Base-by-base conservation (phyloP, 2,329 filamentous ascomycete genomes). In the Pyricularia sp. region DNA sequence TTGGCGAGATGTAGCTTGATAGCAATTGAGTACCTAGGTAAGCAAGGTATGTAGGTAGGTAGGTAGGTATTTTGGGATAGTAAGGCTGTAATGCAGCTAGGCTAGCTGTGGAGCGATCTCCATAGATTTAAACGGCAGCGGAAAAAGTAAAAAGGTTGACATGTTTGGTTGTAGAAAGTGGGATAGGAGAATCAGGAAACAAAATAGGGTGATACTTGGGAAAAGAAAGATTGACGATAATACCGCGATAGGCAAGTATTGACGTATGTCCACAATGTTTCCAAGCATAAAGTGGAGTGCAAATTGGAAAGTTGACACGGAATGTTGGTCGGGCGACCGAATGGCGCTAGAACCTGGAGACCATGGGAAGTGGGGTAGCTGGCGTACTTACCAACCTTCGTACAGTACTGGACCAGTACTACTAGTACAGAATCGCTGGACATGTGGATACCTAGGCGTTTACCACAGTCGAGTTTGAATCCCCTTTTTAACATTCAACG, bases 201-300 rank as follows among this genome's bases (percentile, higher is more conserved):
- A 16, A 26, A 57, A 57, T 24, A 57, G 53, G 53, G 28, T 57
- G 22, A 24, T 28, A 22, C 40, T 49, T 49, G 40, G 40, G 16
- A 49, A n/a, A 49, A 49, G 53, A 57, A 57, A 57, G 53, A 28
- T 28, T 57, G 22, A 28, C n/a, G 53, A 9, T 57, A 2, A 57
- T 57, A 28, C 53, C 53, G 22, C 22, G 53, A 57, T 57, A 57
- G 53, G 53, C 53, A 57, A n/a, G 53, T 57, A 57, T 57, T 57
- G 53, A 57, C 53, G 53, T 57, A 57, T 77, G 74, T 62, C 69
- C 40, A 49, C 40, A 49, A 49, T 49, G 40, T 49, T 49, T 49
- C 40, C 40, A 49, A 49, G 40, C 40, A n/a, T 49, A 44, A 44
- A 44, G 40, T 49, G 40, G 40, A 49, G 40, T n/a, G 10, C 40